Conservation (phyloP, 2,329 filamentous ascomycete species). For the Pseudogymnoascus sp. region DNA sequence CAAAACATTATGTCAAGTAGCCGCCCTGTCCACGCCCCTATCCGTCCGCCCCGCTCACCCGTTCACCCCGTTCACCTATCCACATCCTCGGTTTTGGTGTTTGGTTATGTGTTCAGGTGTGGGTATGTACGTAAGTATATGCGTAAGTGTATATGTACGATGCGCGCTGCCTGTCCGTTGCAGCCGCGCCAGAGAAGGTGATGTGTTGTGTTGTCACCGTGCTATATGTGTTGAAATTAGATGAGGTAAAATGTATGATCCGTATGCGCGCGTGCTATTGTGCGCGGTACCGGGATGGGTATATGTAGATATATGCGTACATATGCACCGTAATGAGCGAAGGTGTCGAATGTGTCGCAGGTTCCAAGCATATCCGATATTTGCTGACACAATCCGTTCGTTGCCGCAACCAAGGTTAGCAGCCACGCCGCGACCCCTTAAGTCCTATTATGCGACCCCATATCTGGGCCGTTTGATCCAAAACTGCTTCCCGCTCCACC, state of each 20-base stretch:
- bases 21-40: background rate
- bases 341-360: background rate
- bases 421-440: background rate
- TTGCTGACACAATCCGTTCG: background rate
- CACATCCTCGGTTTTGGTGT: background rate
- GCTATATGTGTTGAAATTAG: constrained; percentile 3
- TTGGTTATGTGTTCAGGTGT: background rate
- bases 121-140: background rate
- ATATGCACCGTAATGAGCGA: background rate
- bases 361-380: background rate
- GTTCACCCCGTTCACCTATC: background rate
- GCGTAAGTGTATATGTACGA: background rate
- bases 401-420: background rate
- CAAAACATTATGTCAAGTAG: background rate
- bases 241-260: background rate
- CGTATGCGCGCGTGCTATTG: background rate
- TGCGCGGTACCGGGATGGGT: background rate
- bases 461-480: background rate
- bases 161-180: background rate
- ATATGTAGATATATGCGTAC: background rate
- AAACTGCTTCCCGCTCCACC: background rate
- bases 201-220: constrained; percentile 1
- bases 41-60: background rate
- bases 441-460: background rate
- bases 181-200: background rate